A percentile compares a stretch with the other conserved stretches of the same genome.
These are phyloP conservation scores for Gleditsia sinensis DNA, from an alignment of 306 rosid genomes.

Conservation along the genomic window DNA sequence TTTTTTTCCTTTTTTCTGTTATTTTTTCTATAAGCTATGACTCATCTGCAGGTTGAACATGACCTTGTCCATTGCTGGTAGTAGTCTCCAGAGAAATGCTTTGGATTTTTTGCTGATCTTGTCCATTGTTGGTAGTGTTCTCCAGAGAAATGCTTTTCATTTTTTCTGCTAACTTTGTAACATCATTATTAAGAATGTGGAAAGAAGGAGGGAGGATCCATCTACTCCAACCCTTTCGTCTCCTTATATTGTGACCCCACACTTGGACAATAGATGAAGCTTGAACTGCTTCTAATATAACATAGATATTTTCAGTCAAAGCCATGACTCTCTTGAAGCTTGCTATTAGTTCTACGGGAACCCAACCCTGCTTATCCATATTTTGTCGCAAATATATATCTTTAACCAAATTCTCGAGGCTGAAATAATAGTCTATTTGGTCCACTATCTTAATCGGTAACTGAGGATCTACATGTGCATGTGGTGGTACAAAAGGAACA, in stretches of 20 bases:
- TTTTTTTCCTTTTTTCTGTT: no score
- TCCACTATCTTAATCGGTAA: neutral
- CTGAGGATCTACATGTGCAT: neutral
- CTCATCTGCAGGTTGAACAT: no score
- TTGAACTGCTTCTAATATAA: neutral
- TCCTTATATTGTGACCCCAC: neutral
- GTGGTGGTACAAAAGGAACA: no score
- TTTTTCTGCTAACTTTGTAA: no score
- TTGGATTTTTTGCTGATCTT: no score
- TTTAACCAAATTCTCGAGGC: neutral
- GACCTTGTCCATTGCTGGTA: no score
- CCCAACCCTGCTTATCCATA: neutral
- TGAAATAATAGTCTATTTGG: neutral
- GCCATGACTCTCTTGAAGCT: neutral
- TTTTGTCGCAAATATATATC: neutral
- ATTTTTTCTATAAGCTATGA: no score
- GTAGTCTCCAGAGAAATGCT: no score
- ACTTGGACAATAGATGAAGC: neutral
- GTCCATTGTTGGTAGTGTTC: no score
- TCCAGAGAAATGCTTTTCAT: no score
- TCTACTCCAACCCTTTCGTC: no score
- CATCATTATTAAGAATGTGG: no score
- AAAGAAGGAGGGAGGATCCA: neutral
- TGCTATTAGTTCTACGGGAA: neutral
- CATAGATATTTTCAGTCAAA: neutral